Base-by-base conservation (phyloP, 129 eudicot genomes). In the Flaveria brownii region DNA sequence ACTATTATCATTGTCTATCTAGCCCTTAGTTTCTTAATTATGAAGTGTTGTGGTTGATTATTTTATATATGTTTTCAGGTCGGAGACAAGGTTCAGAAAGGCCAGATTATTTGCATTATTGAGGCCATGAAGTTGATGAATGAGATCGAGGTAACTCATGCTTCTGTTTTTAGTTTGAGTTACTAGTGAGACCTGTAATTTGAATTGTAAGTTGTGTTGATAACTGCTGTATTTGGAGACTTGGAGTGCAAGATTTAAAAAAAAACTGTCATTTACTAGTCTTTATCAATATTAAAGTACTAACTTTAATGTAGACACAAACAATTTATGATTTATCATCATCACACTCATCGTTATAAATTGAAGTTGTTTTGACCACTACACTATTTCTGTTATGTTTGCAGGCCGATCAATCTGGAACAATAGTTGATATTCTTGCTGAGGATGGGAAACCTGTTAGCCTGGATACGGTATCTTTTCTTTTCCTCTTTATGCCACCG, bases 71-170 rank as follows among this genome's bases (percentile, higher is more conserved):
- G 18, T 50, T 68, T 78, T 25, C 50, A 91, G 97, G 93, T 91
- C 1, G 97, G 97, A 82, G 97, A 91, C 80, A 86, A 86, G 86
- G 91, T 91, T 42, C 81, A 84, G 74, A 91, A 91, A 62, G 97
- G 97, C 52, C 97, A 91, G 76, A 89, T 86, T 57, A 74, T 91
- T 9, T 91, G 97, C 88, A 91, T 91, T 55, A 81, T 91, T 55
- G 97, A 91, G 80, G 97, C 97, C 72, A 91, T 91, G 97, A 91
- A 91, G 79, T 83, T 91, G 88, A 91, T 91, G 97, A 91, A 91
- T 54, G 97, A 91, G 49, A 91, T 91, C 69, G 93, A 91, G 85
- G 97, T 91, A 82, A 78, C 62, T 33, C 52, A 22, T 56, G 8
- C 22, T 10, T 68, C 56, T 41, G 42, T 54, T 18, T 46, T 39